A percentile compares a stretch with the other conserved stretches of the same genome.
phyloP scores from a whole-genome alignment of 768 basidiomycete genomes.

The Daedaleopsis sinensis region DNA sequence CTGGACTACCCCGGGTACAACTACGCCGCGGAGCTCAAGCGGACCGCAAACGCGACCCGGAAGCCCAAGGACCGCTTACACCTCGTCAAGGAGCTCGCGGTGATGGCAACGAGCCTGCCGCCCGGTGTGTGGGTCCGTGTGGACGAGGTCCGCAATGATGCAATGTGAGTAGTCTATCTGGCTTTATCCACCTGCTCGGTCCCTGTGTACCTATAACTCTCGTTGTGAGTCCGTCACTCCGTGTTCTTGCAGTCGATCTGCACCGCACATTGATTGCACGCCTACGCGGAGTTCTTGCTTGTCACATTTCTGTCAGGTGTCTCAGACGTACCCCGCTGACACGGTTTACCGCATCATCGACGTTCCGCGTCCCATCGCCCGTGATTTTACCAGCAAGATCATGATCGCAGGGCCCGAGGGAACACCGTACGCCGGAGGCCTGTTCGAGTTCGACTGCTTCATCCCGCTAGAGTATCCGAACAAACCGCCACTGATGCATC shows the following conservation, averaged over 20 bases:
- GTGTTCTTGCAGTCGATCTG: background rate
- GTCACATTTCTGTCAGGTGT: constrained; percentile 9
- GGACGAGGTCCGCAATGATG: constrained; percentile 60
- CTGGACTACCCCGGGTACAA: constrained; percentile 35
- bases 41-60: constrained; percentile 43
- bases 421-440: constrained; percentile 69
- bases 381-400: constrained; percentile 41
- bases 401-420: constrained; percentile 68
- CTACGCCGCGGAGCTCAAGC: constrained; percentile 36
- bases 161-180: constrained; percentile 44
- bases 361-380: no score
- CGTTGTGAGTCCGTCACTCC: background rate
- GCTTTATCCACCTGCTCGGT: background rate
- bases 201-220: background rate
- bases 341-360: no score
- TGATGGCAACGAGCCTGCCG: constrained; percentile 58
- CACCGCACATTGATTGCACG: background rate
- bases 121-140: constrained; percentile 58
- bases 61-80: constrained; percentile 51
- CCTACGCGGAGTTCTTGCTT: background rate
- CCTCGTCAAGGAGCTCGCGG: constrained; percentile 59
- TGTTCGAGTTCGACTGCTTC: constrained; percentile 66
- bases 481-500: constrained; percentile 48
- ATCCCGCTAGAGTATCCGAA: constrained; percentile 55
- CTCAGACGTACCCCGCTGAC: background rate